Conservation (phyloP, 257 asterid species). For the Scutellaria barbata region DNA sequence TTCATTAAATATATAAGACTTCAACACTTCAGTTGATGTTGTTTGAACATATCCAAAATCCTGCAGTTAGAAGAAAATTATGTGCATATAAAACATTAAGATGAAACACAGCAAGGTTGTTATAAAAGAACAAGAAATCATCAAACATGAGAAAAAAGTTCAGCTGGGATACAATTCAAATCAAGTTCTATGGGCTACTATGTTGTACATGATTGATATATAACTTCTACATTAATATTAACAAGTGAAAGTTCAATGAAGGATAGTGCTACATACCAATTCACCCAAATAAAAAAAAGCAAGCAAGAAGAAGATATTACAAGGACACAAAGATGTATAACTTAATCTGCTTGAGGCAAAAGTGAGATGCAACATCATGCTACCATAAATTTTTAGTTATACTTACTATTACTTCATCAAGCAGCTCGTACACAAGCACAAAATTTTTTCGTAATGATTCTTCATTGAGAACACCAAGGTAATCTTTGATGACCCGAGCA, state of each 20-base stretch:
- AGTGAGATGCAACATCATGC: slow-evolving; percentile 20
- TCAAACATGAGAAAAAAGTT: slow-evolving; percentile 11
- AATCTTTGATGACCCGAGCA: slow-evolving; percentile 97
- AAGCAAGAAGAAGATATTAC: neutral
- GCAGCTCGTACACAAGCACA: slow-evolving; percentile 97
- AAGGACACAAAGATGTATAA: slow-evolving; percentile 10
- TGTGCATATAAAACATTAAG: slow-evolving; percentile 28
- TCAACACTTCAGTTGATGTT: slow-evolving; percentile 94
- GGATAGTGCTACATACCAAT: slow-evolving; percentile 18
- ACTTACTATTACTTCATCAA: slow-evolving; percentile 97
- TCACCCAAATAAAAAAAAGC: neutral
- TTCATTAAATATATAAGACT: slow-evolving; percentile 91
- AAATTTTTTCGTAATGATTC: slow-evolving; percentile 92
- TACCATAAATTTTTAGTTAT: slow-evolving; percentile 4
- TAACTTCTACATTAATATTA: slow-evolving; percentile 1
- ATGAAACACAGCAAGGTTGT: neutral
- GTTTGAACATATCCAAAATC: slow-evolving; percentile 99
- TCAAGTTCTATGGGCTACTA: slow-evolving; percentile 26
- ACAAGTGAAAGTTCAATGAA: neutral
- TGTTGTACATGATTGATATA: neutral
- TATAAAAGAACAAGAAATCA: slow-evolving; percentile 24
- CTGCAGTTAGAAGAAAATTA: slow-evolving; percentile 49
- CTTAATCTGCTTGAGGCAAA: slow-evolving; percentile 9
- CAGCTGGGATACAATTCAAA: slow-evolving; percentile 13
- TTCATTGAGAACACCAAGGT: slow-evolving; percentile 93